Percentiles rank a stretch among this genome's conserved stretches.
Conservation (phyloP, 805 yeast species). For the Candida oleophila region DNA sequence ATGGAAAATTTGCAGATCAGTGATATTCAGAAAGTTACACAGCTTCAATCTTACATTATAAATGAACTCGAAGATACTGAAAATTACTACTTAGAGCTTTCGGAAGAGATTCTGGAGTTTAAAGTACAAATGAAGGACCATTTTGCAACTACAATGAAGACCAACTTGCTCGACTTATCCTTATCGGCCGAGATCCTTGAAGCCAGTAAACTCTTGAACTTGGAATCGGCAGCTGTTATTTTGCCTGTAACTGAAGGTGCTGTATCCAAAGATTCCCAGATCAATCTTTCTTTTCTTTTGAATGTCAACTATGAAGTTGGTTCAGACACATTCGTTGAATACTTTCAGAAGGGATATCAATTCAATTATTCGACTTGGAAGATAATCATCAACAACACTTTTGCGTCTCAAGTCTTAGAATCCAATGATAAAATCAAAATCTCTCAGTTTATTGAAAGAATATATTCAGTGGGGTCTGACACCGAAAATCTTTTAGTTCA, state of each 20-base stretch:
- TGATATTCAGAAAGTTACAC: constrained; percentile 8
- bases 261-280: constrained; percentile 2
- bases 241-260: neutral
- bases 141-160: constrained; percentile 12
- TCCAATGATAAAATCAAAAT: constrained; percentile 14
- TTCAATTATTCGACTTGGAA: constrained; percentile 33
- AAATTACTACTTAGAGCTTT: constrained; percentile 33
- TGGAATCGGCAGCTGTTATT: constrained; percentile 7
- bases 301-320: constrained; percentile 28
- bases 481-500: constrained; percentile 12
- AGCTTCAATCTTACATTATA: constrained; percentile 28
- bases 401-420: constrained; percentile 20
- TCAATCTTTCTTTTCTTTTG: constrained; percentile 28
- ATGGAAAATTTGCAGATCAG: neutral
- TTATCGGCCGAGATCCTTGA: constrained; percentile 5
- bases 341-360: constrained; percentile 28
- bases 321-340: constrained; percentile 20
- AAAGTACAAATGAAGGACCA: constrained; percentile 15
- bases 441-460: constrained; percentile 20
- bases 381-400: constrained; percentile 27
- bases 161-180: neutral
- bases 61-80: constrained; percentile 40
- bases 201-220: constrained; percentile 9
- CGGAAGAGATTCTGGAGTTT: constrained; percentile 21
- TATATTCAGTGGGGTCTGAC: constrained; percentile 21